Evolutionary conservation across 2,329 filamentous ascomycete genomes (phyloP).

Genomic region (Niveomyces coronatus): DNA sequence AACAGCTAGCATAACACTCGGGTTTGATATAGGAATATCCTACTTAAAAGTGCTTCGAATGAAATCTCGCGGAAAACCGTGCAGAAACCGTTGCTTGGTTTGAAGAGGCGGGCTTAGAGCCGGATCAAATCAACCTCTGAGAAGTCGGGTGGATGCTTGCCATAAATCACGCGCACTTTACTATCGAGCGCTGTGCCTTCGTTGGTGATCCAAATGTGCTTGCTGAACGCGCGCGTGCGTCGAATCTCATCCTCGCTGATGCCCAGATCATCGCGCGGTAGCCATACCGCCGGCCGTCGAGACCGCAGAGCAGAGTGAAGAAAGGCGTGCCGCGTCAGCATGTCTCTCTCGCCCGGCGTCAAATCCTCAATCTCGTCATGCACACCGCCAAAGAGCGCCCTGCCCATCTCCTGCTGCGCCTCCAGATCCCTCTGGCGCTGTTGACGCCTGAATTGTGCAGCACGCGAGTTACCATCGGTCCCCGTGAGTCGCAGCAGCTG

Average conservation of each 20-base stretch:
- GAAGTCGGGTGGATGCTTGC: constrained; percentile 78
- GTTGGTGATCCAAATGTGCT: constrained; percentile 86
- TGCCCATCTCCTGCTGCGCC: constrained; percentile 61
- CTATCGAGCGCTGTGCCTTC: constrained; percentile 81
- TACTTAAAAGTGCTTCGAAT: too few relatives aligned
- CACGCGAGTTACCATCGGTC: constrained; percentile 23
- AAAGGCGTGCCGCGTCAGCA: constrained; percentile 78
- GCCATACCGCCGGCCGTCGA: constrained; percentile 81
- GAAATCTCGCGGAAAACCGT: too few relatives aligned
- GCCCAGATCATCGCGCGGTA: constrained; percentile 81
- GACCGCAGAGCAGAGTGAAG: constrained; percentile 81
- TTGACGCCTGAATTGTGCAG: constrained; percentile 36
- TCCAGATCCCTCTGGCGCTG: constrained; percentile 55
- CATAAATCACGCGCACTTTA: constrained; percentile 73
- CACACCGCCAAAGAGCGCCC: constrained; percentile 76
- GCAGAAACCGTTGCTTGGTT: too few relatives aligned
- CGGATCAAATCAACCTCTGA: constrained; percentile 80
- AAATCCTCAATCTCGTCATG: constrained; percentile 93
- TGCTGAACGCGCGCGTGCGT: constrained; percentile 64
- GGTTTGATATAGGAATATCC: too few relatives aligned
- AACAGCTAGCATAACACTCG: too few relatives aligned
- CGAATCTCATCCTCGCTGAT: constrained; percentile 85
- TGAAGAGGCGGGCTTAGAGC: constrained; percentile 36
- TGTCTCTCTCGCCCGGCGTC: constrained; percentile 78
- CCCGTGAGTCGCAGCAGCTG: constrained; percentile 35